Base-by-base conservation (phyloP, 345 rosid genomes). In the Psidium friedrichsthalianum region DNA sequence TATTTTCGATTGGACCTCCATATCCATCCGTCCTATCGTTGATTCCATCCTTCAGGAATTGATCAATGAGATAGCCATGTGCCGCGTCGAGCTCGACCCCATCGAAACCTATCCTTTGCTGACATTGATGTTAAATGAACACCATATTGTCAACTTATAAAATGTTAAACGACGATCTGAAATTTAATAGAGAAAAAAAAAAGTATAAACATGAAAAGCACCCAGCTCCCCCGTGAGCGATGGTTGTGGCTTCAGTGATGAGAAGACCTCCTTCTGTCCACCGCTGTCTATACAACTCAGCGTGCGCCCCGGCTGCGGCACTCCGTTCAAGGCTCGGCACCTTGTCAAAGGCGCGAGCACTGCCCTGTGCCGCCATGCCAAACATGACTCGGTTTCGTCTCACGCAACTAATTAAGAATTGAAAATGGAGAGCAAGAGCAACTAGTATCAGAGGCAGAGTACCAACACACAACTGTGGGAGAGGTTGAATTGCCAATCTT, bases 51-150 rank as follows among this genome's bases (percentile, higher is more conserved):
- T 86, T 86, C 4, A 82, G 54, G 24, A 85, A 85, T 47, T 85
- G 87, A 51, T 85, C 84, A 15, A 82, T 82, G 51, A 82, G 84
- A 54, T 74, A 82, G 25, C 87, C 87, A 82, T 86, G 84, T 15
- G 84, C 87, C 6, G 25, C 81, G 36, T 86, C 47, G 51, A 82
- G 40, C 55, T 86, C 85, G 16, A 86, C 18, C 61, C 85, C 87
- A n/a, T 86, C 82, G 14, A 86, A 86, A 81, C 84, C 87, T 20
- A 29, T 3, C 21, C 18, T 61, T 14, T 29, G 21, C 15, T 9
- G 22, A 3, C 59, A 56, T 8, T 56, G 12, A 22, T 56, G n/a
- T 22, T 11, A 56, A 21, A 56, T 56, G 58, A 56, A 56, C n/a
- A 5, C 10, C 11, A 56, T 56, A 8, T 56, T 11, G 25, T 15